These are phyloP conservation scores for Stylosanthes scabra DNA, from an alignment of 331 rosid species.

Conservation along the genomic window DNA sequence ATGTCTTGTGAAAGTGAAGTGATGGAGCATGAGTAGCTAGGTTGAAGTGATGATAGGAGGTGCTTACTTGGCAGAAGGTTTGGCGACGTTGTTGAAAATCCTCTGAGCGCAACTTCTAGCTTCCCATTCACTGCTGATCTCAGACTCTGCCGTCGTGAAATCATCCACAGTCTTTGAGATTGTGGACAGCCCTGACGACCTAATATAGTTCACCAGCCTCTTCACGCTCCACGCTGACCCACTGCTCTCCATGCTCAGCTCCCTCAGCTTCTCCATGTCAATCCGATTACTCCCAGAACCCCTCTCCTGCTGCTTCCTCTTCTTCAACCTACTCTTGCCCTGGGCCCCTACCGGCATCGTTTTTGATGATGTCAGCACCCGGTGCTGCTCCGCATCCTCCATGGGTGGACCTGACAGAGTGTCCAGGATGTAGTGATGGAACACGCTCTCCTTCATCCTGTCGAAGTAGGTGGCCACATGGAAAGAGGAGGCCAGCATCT, in stretches of 20 bases:
- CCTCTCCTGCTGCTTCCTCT: constrained; percentile 14
- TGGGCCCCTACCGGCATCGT: constrained; percentile 35
- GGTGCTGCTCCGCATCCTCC: constrained; percentile 36
- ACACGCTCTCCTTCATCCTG: constrained; percentile 63
- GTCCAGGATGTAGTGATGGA: constrained; percentile 56
- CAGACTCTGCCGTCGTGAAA: constrained; percentile 48
- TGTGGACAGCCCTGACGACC: constrained; percentile 53
- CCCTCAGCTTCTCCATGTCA: constrained; percentile 56
- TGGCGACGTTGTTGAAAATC: constrained; percentile 64
- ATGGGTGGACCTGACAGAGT: constrained; percentile 48
- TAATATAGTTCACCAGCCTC: constrained; percentile 52
- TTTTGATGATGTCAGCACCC: neutral
- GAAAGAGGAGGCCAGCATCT: constrained; percentile 54
- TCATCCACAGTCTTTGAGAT: constrained; percentile 51
- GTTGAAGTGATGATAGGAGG: too few relatives aligned
- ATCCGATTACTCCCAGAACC: constrained; percentile 53
- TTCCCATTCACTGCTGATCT: constrained; percentile 61
- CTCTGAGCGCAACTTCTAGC: constrained; percentile 54
- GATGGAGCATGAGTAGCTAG: too few relatives aligned
- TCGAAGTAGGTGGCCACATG: constrained; percentile 62
- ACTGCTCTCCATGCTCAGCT: constrained; percentile 49
- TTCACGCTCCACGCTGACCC: constrained; percentile 59
- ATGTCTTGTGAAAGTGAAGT: too few relatives aligned
- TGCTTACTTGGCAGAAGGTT: constrained; percentile 58
- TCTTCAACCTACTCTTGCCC: constrained; percentile 30